These are phyloP conservation scores for Ophiocordyceps camponoti-saundersi DNA, from an alignment of 2,329 filamentous ascomycete species.

Conservation along the genomic window DNA sequence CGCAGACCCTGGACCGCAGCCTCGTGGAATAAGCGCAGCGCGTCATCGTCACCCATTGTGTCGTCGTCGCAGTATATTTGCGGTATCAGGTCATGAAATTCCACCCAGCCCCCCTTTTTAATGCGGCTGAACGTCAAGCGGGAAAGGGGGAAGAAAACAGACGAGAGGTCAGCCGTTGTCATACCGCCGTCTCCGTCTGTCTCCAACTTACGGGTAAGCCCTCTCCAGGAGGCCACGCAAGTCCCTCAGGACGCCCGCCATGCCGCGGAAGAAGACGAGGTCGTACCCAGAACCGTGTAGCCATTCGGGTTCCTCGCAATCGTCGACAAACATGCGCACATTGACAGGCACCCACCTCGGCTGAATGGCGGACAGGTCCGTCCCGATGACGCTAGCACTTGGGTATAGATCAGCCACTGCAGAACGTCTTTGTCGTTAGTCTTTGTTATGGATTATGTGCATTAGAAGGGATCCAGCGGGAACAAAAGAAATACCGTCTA, in stretches of 20 bases:
- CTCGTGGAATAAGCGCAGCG: constrained; percentile 15
- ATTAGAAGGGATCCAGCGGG: no score
- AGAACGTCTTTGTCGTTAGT: constrained; percentile 1
- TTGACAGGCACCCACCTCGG: constrained; percentile 37
- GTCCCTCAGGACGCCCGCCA: constrained; percentile 33
- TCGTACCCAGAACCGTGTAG: constrained; percentile 33
- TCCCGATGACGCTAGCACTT: constrained; percentile 21
- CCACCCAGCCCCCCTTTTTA: constrained; percentile 31
- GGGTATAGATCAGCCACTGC: constrained; percentile 24
- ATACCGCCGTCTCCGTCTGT: neutral
- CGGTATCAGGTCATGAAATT: constrained; percentile 28
- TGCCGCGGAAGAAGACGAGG: constrained; percentile 33
- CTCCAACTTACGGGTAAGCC: constrained; percentile 14
- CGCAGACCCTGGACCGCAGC: constrained; percentile 13
- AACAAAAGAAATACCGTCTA: constrained; percentile 19
- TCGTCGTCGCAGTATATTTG: neutral
- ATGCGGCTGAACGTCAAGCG: constrained; percentile 12
- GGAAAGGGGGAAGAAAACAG: no score
- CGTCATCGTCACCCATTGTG: neutral
- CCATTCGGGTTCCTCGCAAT: constrained; percentile 42
- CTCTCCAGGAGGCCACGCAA: constrained; percentile 26
- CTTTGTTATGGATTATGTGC: neutral
- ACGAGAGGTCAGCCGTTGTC: neutral
- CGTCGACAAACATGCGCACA: constrained; percentile 44
- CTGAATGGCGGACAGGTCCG: constrained; percentile 28